Evolutionary conservation across 2,329 filamentous ascomycete genomes (phyloP), one percentile per base, ranked within the genome.

Genomic region (Verticillium tricorpus): DNA sequence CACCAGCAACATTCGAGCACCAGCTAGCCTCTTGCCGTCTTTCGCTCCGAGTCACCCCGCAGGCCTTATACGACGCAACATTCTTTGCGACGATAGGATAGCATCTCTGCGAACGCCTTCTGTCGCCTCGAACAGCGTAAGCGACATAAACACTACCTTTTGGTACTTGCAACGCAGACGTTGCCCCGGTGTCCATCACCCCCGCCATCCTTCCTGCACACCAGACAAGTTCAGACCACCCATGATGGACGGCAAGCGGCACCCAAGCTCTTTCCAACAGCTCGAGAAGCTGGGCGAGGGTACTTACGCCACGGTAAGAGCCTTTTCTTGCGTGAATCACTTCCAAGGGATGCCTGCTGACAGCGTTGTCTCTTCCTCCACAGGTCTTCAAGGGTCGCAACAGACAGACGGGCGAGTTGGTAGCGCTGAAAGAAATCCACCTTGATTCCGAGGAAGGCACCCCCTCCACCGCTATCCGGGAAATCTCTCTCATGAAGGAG

Each of bases 401-500:
- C 77, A 87, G 95, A 69, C 93, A 98, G 77, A 98, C 95, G 0
- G 95, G 95, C 72, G 93, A 97, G 77, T 89, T 97, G 64, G 95
- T 99, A 40, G 95, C 95, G 6, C 84, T 99, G 66, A 99, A 99
- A 77, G 95, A 99, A 78, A 99, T 99, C 70, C 95, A 99, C 74
- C 91, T 99, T 65, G 95, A 99, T 77, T 96, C 92, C 58, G 95
- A 99, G 81, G 95, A 99, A 80, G 95, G 95, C 69, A 99, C 95
- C 0, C 95, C 95, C 4, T 96, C 91, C 59, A 99, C 95, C 0
- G 95, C 95, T 56, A 99, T 99, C 74, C 92, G 95, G 71, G 95
- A 99, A 77, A 99, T 99, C 71, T 97, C 93, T 1, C 84, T 99
- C 62, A 98, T 99, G 95, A 99, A 99, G 79, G 95, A 99, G 78